Evolutionary conservation across 1,139 yeast genomes (phyloP), one percentile per base, ranked within the genome.

Genomic region (Suhomyces yuchorum): DNA sequence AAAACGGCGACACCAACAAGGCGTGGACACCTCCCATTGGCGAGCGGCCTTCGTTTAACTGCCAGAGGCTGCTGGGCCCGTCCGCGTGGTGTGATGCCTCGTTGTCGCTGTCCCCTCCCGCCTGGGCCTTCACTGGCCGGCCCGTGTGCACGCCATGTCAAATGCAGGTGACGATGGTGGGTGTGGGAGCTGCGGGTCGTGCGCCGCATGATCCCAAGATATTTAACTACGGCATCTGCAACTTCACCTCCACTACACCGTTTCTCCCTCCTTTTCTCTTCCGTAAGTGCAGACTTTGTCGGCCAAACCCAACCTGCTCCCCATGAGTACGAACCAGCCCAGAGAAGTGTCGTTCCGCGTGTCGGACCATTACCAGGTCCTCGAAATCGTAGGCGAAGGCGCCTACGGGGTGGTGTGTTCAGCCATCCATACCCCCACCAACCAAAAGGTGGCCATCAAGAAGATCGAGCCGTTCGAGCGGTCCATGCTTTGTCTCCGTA

Each of bases 381-480:
- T 84, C 38, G 95, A 88, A 58, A 82, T 92, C 15, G 88, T 58
- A 30, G 99, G 99, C 6, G 97, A 92, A 66, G 99, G 99, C n/a
- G 99, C 99, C 1, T 93, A 93, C 61, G 99, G 99, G 4, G 82
- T 93, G 14, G 99, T 93, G 18, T 92, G 98, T 62, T 85, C 96
- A 22, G 99, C 98, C 0, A 70, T 86, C 15, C 96, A 93, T 68
- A 81, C 82, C 59, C 97, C 98, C 4, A 81, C 96, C 7, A 85
- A 86, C 51, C 95, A 89, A 56, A 85, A 85, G 59, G 98, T 95
- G 17, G 99, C 99, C 44, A 92, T 75, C 44, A 74, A 74, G 53
- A 71, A 68, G 47, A 67, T 93, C 50, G 89, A 88, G 58, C 98
- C 98, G 6, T 93, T 93, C 67, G 96, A 89, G 60, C 80, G 96